Evolutionary conservation across 129 eudicot species (phyloP), one percentile per base, ranked within the genome.

Genomic region (Apium graveolens): DNA sequence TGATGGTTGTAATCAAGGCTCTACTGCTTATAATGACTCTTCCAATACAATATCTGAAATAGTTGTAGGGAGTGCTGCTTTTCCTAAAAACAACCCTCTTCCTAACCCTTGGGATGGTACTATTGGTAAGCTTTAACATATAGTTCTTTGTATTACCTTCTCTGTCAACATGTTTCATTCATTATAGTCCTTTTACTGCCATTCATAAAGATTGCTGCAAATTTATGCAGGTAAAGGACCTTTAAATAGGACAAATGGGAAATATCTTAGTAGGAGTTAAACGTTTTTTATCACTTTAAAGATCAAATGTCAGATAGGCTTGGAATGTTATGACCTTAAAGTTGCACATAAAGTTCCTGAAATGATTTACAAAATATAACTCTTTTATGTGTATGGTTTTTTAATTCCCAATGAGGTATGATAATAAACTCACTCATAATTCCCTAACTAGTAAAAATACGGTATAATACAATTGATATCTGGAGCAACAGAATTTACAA

Each of bases 31-130:
- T 51, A 51, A 84, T 73, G 88, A 84, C 48, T 73, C 92, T 77
- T 48, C 91, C 11, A 83, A 88, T 62, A 76, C 91, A 65, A 90
- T 85, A 37, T 39, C 97, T 83, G 98, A 89, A 62, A 51, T 89
- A 38, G 74, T 83, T 78, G 63, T 85, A 24, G 88, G 86, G 68
- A 72, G n/a, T n/a, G n/a, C 90, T 66, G 80, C 91, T 38, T 88
- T 83, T 78, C 97, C 98, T 62, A 94, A 94, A 78, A 76, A 89
- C 70, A 90, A 91, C 78, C 98, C 98, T 11, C 98, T 94, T 78
- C 98, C 98, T 31, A 94, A 94, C 73, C 98, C 98, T 1, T 94
- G 98, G 98, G 89, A 87, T 74, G 84, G 80, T 51, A 69, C 83
- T 65, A 79, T 81, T 42, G 92, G 97, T 93, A 84, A 82, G 83